A percentile compares a stretch with the other conserved stretches of the same genome.
Evolutionary conservation across 257 asterid genomes (phyloP).

Genomic region (Solanum paucissectum): DNA sequence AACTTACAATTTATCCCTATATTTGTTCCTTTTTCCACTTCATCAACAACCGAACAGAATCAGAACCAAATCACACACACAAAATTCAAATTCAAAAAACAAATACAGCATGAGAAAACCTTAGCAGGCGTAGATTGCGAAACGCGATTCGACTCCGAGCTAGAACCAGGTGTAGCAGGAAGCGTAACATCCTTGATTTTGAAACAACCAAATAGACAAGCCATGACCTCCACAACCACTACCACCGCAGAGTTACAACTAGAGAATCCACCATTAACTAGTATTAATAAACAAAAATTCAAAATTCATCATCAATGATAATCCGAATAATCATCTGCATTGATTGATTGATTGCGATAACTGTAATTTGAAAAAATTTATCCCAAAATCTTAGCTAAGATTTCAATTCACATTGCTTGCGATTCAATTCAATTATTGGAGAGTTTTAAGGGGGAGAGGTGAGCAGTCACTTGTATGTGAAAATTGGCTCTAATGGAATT

Average conservation of each 20-base stretch:
- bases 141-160: not conserved
- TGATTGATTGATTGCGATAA: not conserved
- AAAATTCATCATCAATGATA: not conserved
- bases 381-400: not conserved
- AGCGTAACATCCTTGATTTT: conserved; percentile 20
- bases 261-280: not conserved
- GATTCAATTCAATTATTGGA: not conserved
- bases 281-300: not conserved
- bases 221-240: conserved; percentile 22
- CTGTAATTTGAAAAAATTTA: not conserved
- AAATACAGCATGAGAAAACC: not conserved
- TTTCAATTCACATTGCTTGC: not conserved
- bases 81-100: not conserved
- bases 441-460: not conserved
- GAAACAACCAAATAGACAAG: conserved; percentile 62
- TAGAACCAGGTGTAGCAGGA: not conserved
- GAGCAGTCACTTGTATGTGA: not conserved
- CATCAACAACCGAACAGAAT: not conserved
- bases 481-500: not conserved
- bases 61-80: not conserved
- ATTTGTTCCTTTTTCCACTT: not conserved
- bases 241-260: not conserved
- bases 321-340: not conserved
- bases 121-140: not conserved
- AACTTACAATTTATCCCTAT: not conserved